Base-by-base conservation (phyloP, 1,284 basidiomycete genomes). In the Ustilago trichophora region DNA sequence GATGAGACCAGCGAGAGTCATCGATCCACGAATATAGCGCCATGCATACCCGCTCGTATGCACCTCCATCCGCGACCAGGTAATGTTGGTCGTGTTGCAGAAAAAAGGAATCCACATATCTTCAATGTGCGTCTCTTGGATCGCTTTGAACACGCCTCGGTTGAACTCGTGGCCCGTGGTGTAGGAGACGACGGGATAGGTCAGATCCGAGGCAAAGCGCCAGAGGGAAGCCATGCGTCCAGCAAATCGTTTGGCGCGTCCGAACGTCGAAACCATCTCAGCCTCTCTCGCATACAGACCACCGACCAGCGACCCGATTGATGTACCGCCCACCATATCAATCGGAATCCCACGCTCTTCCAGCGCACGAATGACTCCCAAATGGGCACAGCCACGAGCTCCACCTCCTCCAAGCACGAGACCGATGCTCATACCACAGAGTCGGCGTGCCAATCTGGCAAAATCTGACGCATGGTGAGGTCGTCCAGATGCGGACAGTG, bases 31-130 rank as follows among this genome's bases (percentile, higher is more conserved):
- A 87, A 85, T 81, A 66, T 86, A 87, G 15, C 80, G 74, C 80
- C 81, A 82, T 0, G 80, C 82, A 53, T 97, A 97, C 10, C 94
- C 94, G 6, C 91, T 92, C 62, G 95, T 91, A 77, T 99, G 96
- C 34, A 98, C 90, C 80, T 98, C 93, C 93, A 98, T 98, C 6
- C 89, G 87, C 10, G 93, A 96, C 56, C 91, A 93, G 45, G 91
- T 94, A 80, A 99, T 97, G 78, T 98, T 98, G n/a, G 96, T 97
- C 7, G 94, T 93, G 78, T 98, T 98, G 83, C 93, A 96, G 83
- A 94, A 99, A 84, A 90, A 99, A 2, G 96, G 95, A 4, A 98
- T 85, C 96, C 95, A 98, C 90, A 96, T 95, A 83, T 96, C 93
- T 83, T 98, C 94, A 50, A 98, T 97, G 82, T 77, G 70, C 47